Conservation (phyloP, 495 filamentous ascomycete genomes). For the Friedmanniomyces endolithicus region DNA sequence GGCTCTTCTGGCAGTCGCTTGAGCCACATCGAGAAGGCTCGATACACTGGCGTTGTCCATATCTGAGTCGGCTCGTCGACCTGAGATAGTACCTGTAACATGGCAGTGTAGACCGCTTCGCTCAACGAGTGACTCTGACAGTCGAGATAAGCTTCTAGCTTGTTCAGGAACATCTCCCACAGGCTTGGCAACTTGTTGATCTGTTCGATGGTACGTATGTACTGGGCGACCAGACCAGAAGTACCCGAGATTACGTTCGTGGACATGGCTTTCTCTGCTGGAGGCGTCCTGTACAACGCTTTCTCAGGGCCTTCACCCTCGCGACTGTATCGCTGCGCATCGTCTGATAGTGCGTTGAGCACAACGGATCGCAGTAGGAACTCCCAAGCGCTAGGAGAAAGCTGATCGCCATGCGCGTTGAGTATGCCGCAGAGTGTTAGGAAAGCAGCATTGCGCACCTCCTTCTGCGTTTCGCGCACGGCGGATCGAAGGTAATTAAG, state of each 20-base stretch:
- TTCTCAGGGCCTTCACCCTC: conserved; percentile 11
- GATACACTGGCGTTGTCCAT: conserved; percentile 13
- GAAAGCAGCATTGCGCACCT: conserved; percentile 83
- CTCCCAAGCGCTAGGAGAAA: conserved; percentile 69
- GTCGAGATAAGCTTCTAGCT: conserved; percentile 21
- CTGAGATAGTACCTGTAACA: conserved; percentile 21
- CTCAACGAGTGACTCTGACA: conserved; percentile 24
- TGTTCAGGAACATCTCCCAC: conserved; percentile 23
- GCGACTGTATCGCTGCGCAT: conserved; percentile 43
- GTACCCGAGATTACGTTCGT: conserved; percentile 5
- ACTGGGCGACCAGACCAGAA: conserved; percentile 9
- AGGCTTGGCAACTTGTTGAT: conserved; percentile 17
- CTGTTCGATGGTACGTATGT: conserved; percentile 20
- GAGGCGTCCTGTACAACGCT: no score
- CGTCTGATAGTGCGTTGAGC: conserved; percentile 15
- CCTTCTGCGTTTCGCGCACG: conserved; percentile 63
- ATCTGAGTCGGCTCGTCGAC: background rate
- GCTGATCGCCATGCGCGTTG: conserved; percentile 72
- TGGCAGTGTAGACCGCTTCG: conserved; percentile 23
- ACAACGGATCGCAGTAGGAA: conserved; percentile 33
- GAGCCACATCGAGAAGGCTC: conserved; percentile 13
- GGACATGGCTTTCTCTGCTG: conserved; percentile 2
- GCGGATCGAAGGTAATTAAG: conserved; percentile 66
- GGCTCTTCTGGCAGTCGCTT: conserved; percentile 27
- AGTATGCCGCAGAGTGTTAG: conserved; percentile 87